Evolutionary conservation across 352 stramenopile genomes (phyloP).

Genomic region (Pythium dissotocum): DNA sequence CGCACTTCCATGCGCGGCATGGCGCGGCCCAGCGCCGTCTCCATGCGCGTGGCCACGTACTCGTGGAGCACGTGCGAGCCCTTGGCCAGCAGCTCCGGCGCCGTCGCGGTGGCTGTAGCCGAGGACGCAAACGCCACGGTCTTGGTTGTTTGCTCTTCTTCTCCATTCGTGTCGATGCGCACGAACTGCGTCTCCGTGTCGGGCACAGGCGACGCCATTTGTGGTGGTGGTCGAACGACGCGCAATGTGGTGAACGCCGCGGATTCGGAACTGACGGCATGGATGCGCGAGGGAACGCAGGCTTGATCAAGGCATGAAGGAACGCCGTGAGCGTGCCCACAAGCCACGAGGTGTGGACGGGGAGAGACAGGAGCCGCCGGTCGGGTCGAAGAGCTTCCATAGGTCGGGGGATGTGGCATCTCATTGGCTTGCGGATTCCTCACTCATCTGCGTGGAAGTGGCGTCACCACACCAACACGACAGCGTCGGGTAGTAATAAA

Average conservation of each 20-base stretch:
- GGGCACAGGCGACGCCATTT: background rate
- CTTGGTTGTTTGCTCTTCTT: background rate
- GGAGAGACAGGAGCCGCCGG: background rate
- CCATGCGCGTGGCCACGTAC: slow-evolving; percentile 34
- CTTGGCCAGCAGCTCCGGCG: slow-evolving; percentile 32
- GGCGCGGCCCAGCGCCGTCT: slow-evolving; percentile 37
- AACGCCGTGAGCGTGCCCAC: background rate
- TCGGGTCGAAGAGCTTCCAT: background rate
- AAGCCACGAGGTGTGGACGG: background rate
- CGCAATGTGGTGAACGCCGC: background rate
- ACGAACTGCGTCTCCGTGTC: background rate
- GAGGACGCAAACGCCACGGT: background rate
- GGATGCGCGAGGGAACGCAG: background rate
- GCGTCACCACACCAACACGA: background rate
- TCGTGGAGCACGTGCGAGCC: slow-evolving; percentile 36
- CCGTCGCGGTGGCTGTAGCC: background rate
- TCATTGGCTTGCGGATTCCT: background rate
- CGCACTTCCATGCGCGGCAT: slow-evolving; percentile 54
- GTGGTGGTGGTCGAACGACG: background rate
- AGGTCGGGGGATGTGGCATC: slow-evolving; percentile 1
- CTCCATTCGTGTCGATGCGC: slow-evolving; percentile 1
- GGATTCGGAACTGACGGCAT: background rate
- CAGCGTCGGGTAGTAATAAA: background rate
- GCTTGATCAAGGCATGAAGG: background rate
- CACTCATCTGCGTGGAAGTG: background rate